Base-by-base conservation (phyloP, 192 early-diverging fungal species). In the Umbelopsis sp. region DNA sequence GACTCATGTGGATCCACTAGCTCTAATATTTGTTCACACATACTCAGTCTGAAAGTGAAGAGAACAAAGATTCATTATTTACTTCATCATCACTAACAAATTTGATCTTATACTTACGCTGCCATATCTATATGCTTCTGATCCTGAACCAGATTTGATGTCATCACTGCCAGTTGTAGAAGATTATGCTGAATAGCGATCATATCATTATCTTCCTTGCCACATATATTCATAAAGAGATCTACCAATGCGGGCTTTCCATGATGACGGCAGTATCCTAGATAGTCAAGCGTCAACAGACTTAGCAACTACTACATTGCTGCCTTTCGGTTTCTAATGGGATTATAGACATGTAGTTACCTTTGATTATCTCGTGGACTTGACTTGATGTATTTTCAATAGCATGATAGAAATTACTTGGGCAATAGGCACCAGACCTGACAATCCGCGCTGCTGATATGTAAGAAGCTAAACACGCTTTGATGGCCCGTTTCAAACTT, bases 191-290 rank as follows among this genome's bases (percentile, higher is more conserved):
- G 31, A 16, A 62, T 62, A 20, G 26, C 24, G 7, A 62, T n/a
- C 14, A 62, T 62, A 32, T 62, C 56, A 62, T 62, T 62, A 31
- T 62, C 56, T 34, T 62, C 56, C 14, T 62, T 62, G 14, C 56
- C 56, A 7, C 56, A 62, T 14, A 62, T 62, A 20, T 29, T 36
- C 17, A 62, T 20, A 14, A 62, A 62, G 4, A 62, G 17, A 7
- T 62, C 56, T 2, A 32, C 56, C 4, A 32, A 62, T 20, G 31
- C 56, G 2, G 56, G 26, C 17, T 62, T 62, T 20, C 56, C 56
- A 36, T 34, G 56, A 29, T 62, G 14, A 12, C 4, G 16, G n/a
- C 56, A 62, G 56, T 32, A 62, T 16, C 12, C 56, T 49, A 49
- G 0, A 49, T 49, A 49, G 11, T 0, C 47, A 49, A 21, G 16